These are phyloP conservation scores for Parastagonospora nodorum DNA, from an alignment of 2,329 filamentous ascomycete genomes.

Conservation along the genomic window DNA sequence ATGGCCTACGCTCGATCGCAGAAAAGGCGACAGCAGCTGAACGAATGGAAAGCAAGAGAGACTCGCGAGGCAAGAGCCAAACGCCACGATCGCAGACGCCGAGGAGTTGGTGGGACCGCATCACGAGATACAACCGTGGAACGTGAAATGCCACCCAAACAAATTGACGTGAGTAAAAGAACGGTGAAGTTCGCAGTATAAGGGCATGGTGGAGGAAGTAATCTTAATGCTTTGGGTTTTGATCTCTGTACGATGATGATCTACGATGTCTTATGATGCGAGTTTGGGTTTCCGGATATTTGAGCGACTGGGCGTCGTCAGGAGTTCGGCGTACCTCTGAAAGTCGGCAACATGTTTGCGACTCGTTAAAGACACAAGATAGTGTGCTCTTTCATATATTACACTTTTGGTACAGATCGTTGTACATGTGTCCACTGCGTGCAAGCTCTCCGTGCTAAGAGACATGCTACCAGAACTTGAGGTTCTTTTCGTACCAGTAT, in stretches of 20 bases:
- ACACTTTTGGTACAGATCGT: slow-evolving; percentile 7
- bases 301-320: not conserved
- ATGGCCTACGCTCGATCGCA: slow-evolving; percentile 62
- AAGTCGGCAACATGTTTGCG: not conserved
- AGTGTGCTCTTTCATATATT: slow-evolving; percentile 3
- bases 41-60: slow-evolving; percentile 64
- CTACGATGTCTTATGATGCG: slow-evolving; percentile 16
- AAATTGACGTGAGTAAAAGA: slow-evolving; percentile 22
- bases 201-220: slow-evolving; percentile 10
- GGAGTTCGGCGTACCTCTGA: not conserved
- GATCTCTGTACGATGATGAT: slow-evolving; percentile 22
- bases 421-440: slow-evolving; percentile 3
- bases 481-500: slow-evolving; percentile 44
- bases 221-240: slow-evolving; percentile 19
- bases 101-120: slow-evolving; percentile 33
- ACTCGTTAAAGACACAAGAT: not conserved
- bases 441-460: not conserved
- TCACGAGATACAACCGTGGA: slow-evolving; percentile 37
- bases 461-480: slow-evolving; percentile 39
- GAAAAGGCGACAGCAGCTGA: slow-evolving; percentile 62
- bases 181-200: slow-evolving; percentile 42
- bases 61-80: slow-evolving; percentile 63
- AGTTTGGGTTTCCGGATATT: not conserved
- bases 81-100: slow-evolving; percentile 57
- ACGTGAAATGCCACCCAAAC: slow-evolving; percentile 25